These are phyloP conservation scores for Eutypella sp. DNA, from an alignment of 2,329 filamentous ascomycete species.

Conservation along the genomic window DNA sequence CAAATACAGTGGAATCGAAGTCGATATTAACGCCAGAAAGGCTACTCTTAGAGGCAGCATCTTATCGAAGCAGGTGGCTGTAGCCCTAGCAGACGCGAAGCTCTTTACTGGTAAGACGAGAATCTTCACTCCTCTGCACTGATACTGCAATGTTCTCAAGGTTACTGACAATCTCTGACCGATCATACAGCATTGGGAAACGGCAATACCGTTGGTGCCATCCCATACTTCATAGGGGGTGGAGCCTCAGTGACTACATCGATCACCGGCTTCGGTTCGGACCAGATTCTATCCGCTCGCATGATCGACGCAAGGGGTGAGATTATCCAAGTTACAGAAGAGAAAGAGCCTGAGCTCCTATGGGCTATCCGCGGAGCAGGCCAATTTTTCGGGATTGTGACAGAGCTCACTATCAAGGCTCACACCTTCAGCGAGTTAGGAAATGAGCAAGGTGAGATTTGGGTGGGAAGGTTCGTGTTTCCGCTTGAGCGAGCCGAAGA, in stretches of 20 bases:
- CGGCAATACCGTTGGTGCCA: constrained; percentile 25
- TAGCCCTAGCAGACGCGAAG: background rate
- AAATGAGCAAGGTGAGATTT: constrained; percentile 16
- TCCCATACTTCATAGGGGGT: constrained; percentile 17
- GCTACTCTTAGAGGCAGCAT: constrained; percentile 10
- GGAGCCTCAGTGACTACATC: constrained; percentile 9
- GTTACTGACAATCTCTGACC: no score
- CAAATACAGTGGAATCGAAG: constrained; percentile 2
- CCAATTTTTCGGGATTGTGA: constrained; percentile 30
- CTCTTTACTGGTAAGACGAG: background rate
- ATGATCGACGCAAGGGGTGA: constrained; percentile 25
- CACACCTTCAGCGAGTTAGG: constrained; percentile 17
- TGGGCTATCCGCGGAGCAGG: constrained; percentile 29
- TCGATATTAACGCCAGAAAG: constrained; percentile 31
- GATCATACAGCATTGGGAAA: constrained; percentile 19
- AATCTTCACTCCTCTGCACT: background rate
- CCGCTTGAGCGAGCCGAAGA: constrained; percentile 19
- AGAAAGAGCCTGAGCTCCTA: constrained; percentile 22
- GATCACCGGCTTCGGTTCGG: constrained; percentile 18
- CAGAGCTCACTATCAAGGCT: constrained; percentile 21
- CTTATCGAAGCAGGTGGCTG: constrained; percentile 5
- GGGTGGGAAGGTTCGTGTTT: constrained; percentile 25
- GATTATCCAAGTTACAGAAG: constrained; percentile 18
- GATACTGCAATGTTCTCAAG: no score
- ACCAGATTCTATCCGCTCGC: constrained; percentile 21